phyloP scores from a whole-genome alignment of 345 rosid species.

The Rhizophora mangle region DNA sequence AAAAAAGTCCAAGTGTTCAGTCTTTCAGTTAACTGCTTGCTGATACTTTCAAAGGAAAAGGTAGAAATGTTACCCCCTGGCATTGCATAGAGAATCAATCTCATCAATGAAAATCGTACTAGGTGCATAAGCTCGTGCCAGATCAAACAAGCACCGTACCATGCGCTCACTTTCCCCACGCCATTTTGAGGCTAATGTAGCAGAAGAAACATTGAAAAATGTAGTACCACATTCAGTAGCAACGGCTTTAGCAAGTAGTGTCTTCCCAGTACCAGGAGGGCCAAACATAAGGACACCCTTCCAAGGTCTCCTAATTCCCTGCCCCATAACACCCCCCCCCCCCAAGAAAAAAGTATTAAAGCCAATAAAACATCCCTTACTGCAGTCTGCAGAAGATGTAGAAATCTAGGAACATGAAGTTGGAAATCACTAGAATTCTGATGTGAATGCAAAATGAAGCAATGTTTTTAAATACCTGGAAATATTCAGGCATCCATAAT shows the following conservation, averaged over 20 bases:
- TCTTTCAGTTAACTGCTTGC: not conserved
- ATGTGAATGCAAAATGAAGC: conserved; percentile 5
- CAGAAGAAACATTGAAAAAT: conserved; percentile 94
- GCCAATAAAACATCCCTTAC: not conserved
- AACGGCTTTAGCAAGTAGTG: conserved; percentile 92
- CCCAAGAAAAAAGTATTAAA: not conserved
- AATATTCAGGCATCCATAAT: conserved; percentile 99
- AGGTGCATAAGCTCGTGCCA: conserved; percentile 95
- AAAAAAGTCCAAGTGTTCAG: not conserved
- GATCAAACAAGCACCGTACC: conserved; percentile 94
- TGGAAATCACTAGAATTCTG: not conserved
- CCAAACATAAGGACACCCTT: conserved; percentile 99
- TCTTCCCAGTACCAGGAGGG: conserved; percentile 98
- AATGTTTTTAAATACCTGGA: conserved; percentile 57
- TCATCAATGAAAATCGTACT: conserved; percentile 96
- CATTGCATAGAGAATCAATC: conserved; percentile 94
- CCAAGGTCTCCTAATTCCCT: conserved; percentile 99
- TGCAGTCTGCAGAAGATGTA: not conserved
- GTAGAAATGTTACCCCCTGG: conserved; percentile 71
- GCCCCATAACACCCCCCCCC: not conserved
- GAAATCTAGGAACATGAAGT: not conserved
- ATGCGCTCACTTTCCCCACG: conserved; percentile 98
- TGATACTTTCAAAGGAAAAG: not conserved
- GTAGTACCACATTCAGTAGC: conserved; percentile 98
- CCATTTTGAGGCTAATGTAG: conserved; percentile 97